These are phyloP conservation scores for Aspergillus sp. DNA, from an alignment of 2,329 filamentous ascomycete species.

Conservation along the genomic window DNA sequence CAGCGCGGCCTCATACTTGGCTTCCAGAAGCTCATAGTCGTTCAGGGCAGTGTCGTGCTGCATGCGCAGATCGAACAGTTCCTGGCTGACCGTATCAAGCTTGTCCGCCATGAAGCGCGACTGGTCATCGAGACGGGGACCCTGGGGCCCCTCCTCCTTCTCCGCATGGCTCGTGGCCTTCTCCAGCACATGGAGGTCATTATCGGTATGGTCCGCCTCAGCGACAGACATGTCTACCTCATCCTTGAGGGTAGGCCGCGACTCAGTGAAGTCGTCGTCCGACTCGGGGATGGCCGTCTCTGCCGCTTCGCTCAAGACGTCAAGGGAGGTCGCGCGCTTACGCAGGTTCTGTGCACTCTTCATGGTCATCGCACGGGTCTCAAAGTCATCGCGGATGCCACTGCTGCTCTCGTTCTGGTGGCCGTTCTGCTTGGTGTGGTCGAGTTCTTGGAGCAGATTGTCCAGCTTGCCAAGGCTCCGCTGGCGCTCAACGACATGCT, in stretches of 20 bases:
- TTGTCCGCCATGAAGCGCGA: constrained; percentile 84
- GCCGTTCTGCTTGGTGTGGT: constrained; percentile 53
- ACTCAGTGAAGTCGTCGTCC: constrained; percentile 33
- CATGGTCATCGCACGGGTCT: constrained; percentile 6
- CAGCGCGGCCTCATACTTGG: constrained; percentile 86
- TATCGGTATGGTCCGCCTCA: too few species aligned
- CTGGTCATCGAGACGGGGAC: constrained; percentile 65
- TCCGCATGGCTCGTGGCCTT: constrained; percentile 22
- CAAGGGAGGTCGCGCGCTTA: constrained; percentile 30
- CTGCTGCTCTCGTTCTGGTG: constrained; percentile 16
- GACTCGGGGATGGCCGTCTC: constrained; percentile 40
- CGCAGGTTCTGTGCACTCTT: constrained; percentile 19
- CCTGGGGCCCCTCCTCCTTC: constrained; percentile 32
- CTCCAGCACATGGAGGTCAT: constrained; percentile 30
- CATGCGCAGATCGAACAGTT: constrained; percentile 79
- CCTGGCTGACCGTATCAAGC: constrained; percentile 80
- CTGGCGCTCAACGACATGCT: constrained; percentile 92
- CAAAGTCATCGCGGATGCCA: constrained; percentile 7
- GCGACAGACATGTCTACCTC: constrained; percentile 10
- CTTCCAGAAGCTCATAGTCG: constrained; percentile 71
- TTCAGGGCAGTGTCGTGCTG: constrained; percentile 79
- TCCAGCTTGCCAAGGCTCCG: constrained; percentile 91
- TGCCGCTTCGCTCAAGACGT: constrained; percentile 37
- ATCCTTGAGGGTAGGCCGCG: constrained; percentile 20
- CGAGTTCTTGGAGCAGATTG: constrained; percentile 81